phyloP scores from a whole-genome alignment of 805 yeast genomes.

The Metschnikowia bowlesiae region DNA sequence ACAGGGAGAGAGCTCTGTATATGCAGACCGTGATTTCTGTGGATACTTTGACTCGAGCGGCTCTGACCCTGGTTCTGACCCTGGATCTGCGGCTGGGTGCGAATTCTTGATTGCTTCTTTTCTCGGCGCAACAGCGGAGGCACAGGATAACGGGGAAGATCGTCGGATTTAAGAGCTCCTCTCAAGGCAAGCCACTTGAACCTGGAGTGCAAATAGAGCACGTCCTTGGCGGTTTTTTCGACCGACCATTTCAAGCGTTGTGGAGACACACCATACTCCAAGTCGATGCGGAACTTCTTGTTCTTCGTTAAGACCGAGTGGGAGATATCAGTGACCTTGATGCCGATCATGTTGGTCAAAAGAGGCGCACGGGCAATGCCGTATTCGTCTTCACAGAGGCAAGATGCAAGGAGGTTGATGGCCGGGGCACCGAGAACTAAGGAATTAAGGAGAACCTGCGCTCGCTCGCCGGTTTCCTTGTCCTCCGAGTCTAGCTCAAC shows the following conservation, averaged over 20 bases:
- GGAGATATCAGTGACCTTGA: slow-evolving; percentile 53
- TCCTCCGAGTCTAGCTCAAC: slow-evolving; percentile 21
- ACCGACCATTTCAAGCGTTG: slow-evolving; percentile 78
- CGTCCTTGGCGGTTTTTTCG: slow-evolving; percentile 64
- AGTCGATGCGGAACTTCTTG: slow-evolving; percentile 55
- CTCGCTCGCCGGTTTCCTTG: slow-evolving; percentile 34
- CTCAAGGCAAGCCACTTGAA: slow-evolving; percentile 42
- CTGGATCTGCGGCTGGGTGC: background rate
- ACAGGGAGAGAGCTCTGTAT: background rate
- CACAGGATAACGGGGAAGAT: slow-evolving; percentile 44
- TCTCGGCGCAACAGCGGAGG: slow-evolving; percentile 29
- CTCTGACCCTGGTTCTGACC: background rate
- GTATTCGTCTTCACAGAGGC: slow-evolving; percentile 70
- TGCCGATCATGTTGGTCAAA: slow-evolving; percentile 65
- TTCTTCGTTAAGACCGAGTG: slow-evolving; percentile 36
- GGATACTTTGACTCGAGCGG: background rate
- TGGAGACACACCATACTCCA: slow-evolving; percentile 88
- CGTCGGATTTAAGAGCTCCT: slow-evolving; percentile 26
- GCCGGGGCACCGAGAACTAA: slow-evolving; percentile 68
- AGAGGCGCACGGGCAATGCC: slow-evolving; percentile 80
- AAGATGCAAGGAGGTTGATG: slow-evolving; percentile 67
- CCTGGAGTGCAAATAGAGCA: slow-evolving; percentile 65
- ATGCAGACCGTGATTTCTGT: background rate
- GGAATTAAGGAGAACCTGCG: slow-evolving; percentile 34
- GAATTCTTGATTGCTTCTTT: slow-evolving; percentile 1